Base-by-base conservation (phyloP, 2,329 filamentous ascomycete species). In the Gnomoniopsis sp. region DNA sequence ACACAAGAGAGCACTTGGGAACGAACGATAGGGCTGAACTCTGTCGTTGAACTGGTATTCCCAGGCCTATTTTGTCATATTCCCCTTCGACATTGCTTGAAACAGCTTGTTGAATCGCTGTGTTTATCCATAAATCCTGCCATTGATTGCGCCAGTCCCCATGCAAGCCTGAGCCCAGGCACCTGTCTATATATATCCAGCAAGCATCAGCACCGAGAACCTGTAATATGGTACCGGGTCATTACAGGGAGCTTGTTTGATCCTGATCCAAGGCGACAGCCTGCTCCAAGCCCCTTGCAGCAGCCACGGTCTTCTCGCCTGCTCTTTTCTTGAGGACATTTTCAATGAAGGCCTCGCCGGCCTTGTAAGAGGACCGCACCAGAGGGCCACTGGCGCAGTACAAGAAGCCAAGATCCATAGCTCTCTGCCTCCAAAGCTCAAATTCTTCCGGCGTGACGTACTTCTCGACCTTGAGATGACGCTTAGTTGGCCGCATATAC, bases 401-500 rank as follows among this genome's bases (percentile, higher is more conserved):
- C 66, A 99, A 75, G 81, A 99, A 99, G 50, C 95, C 95, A 87
- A 98, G 86, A 63, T 97, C 92, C 49, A 98, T 80, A 43, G 95
- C 93, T 53, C 92, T 86, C 76, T 91, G 85, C 61, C 90, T 85
- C 95, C 95, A 99, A 68, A 89, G 78, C 70, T 98, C 93, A 70
- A 99, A 99, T 63, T 88, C 87, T 62, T 89, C 90, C 1, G 95
- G 95, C 0, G 92, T 93, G 49, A 99, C 85, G 72, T 99, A 99
- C 73, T 93, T 91, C 69, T 96, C 89, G 34, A 99, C 95, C 74
- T 96, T 88, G 85, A 99, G 93, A 74, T 99, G 95, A 48, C 93
- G 86, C 81, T 98, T 99, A 4, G 95, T 99, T 1, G 95, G 95
- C 12, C 93, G 90, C 95, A 99, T 99, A 79, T 99, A 99, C 79